Conservation (phyloP, 164 flowering plant genomes). For the Annona squamosa region DNA sequence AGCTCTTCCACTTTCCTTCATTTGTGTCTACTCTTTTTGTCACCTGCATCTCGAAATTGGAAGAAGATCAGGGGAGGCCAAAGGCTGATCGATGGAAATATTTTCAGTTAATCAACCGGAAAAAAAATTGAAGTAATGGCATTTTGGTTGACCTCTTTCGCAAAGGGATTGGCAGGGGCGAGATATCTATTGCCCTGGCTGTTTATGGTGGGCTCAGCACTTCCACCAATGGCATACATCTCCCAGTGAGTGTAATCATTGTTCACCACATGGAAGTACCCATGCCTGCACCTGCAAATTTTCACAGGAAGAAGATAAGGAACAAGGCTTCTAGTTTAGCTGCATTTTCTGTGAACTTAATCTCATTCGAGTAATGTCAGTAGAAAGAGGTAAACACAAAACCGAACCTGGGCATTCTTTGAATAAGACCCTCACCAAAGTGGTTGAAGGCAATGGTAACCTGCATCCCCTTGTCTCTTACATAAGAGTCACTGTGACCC, state of each 20-base stretch:
- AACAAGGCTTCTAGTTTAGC: background rate
- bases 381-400: background rate
- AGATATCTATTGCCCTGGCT: slow-evolving; percentile 85
- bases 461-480: slow-evolving; percentile 83
- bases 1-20: slow-evolving; percentile 45
- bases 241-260: slow-evolving; percentile 97
- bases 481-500: slow-evolving; percentile 90
- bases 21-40: slow-evolving; percentile 80
- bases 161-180: slow-evolving; percentile 62
- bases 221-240: slow-evolving; percentile 96
- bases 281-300: slow-evolving; percentile 66
- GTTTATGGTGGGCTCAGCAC: slow-evolving; percentile 85
- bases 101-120: background rate
- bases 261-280: slow-evolving; percentile 94
- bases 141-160: slow-evolving; percentile 55
- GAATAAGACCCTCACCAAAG: slow-evolving; percentile 91
- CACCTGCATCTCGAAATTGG: slow-evolving; percentile 39
- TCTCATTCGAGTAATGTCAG: background rate
- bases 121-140: background rate
- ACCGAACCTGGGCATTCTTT: slow-evolving; percentile 94
- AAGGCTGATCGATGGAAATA: too few relatives aligned
- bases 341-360: background rate
- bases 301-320: background rate
- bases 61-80: background rate
- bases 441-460: slow-evolving; percentile 97